Conservation (phyloP, 1,139 yeast species). For the Suhomyces bolitotheri region DNA sequence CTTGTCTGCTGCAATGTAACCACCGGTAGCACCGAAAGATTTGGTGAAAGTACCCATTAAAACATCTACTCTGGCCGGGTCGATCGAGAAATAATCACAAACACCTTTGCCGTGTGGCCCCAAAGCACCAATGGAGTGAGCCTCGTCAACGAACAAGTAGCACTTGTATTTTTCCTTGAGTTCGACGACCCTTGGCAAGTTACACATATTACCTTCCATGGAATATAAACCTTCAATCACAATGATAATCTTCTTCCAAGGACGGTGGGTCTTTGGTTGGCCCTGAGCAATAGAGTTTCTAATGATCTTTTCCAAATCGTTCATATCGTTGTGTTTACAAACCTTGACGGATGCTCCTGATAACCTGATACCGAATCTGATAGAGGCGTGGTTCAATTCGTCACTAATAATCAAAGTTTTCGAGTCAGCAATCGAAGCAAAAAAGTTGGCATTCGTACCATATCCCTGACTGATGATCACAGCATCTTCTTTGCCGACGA, state of each 20-base stretch:
- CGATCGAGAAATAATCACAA: slow-evolving; percentile 85
- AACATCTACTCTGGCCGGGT: slow-evolving; percentile 75
- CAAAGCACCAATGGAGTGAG: slow-evolving; percentile 97
- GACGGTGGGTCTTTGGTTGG: slow-evolving; percentile 94
- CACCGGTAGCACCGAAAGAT: slow-evolving; percentile 99
- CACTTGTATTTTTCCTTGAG: slow-evolving; percentile 85
- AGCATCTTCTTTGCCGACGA: slow-evolving; percentile 90
- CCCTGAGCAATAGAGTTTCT: slow-evolving; percentile 94
- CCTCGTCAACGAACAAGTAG: slow-evolving; percentile 91
- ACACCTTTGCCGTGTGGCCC: slow-evolving; percentile 94
- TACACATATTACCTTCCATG: slow-evolving; percentile 96
- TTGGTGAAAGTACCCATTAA: slow-evolving; percentile 97
- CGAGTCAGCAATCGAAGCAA: slow-evolving; percentile 79
- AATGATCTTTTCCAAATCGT: slow-evolving; percentile 70
- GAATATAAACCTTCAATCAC: slow-evolving; percentile 96
- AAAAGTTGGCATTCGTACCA: slow-evolving; percentile 92
- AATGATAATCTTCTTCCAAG: slow-evolving; percentile 92
- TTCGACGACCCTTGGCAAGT: slow-evolving; percentile 74
- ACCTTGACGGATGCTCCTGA: slow-evolving; percentile 94
- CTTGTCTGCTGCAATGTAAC: slow-evolving; percentile 80
- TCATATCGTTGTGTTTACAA: slow-evolving; percentile 90
- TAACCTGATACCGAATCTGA: slow-evolving; percentile 89
- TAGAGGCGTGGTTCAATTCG: slow-evolving; percentile 92
- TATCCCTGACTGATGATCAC: slow-evolving; percentile 91
- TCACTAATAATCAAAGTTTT: slow-evolving; percentile 91